Evolutionary conservation across 257 asterid species (phyloP).

Genomic region (Jasminum sambac): DNA sequence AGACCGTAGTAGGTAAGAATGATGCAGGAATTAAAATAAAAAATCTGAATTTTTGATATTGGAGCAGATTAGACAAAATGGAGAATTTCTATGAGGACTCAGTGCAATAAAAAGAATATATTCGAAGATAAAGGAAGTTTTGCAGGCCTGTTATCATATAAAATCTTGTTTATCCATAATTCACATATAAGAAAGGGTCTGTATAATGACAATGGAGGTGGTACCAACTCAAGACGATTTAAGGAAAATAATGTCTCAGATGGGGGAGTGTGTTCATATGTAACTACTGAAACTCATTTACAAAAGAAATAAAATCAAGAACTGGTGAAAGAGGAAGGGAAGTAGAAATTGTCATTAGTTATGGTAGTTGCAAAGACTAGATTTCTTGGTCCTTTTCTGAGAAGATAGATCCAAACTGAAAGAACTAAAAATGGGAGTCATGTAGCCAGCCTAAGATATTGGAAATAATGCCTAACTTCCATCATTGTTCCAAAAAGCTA

Average conservation of each 20-base stretch:
- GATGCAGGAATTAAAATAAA: background rate
- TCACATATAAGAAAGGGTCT: background rate
- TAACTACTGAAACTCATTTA: background rate
- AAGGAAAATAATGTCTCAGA: background rate
- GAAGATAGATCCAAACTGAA: background rate
- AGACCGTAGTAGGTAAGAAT: background rate
- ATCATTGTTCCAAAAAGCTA: background rate
- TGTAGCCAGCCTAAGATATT: background rate
- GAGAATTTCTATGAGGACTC: background rate
- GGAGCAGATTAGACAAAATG: background rate
- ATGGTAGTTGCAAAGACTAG: background rate
- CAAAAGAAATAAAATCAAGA: background rate
- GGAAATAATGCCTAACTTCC: background rate
- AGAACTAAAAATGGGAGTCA: background rate
- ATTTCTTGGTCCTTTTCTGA: background rate
- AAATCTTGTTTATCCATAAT: background rate
- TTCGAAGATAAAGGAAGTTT: background rate
- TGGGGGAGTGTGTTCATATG: background rate
- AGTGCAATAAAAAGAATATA: background rate
- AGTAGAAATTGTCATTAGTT: background rate
- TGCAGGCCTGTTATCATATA: background rate
- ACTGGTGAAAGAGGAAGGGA: background rate
- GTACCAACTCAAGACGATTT: background rate
- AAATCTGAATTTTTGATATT: background rate
- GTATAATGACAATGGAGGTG: background rate